Percentiles rank a stretch among this genome's conserved stretches.
Evolutionary conservation across 164 flowering plant genomes (phyloP).

Genomic region (Amborella trichopoda): DNA sequence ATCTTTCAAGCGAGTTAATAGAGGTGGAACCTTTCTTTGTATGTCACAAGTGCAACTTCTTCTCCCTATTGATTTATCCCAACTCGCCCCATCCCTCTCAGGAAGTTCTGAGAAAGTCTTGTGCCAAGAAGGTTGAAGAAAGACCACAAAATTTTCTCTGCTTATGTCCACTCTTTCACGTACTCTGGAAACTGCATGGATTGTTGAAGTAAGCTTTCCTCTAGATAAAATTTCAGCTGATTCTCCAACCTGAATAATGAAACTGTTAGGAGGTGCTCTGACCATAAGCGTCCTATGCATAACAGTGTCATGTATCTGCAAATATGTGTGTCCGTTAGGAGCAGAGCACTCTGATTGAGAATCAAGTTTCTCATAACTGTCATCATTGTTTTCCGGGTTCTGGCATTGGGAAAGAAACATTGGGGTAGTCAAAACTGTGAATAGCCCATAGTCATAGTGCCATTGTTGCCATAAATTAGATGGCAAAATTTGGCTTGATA

Average conservation of each 20-base stretch:
- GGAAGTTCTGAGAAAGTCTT: conserved; percentile 38
- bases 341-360: conserved; percentile 23
- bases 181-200: conserved; percentile 74
- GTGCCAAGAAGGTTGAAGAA: conserved; percentile 87
- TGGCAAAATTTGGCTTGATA: conserved; percentile 9
- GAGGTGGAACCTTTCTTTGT: conserved; percentile 50
- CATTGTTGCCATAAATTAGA: conserved; percentile 83
- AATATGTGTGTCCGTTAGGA: conserved; percentile 42
- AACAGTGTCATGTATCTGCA: conserved; percentile 58
- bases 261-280: conserved; percentile 48
- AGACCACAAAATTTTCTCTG: conserved; percentile 86
- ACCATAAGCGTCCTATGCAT: conserved; percentile 34
- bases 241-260: conserved; percentile 89
- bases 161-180: conserved; percentile 28
- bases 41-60: conserved; percentile 20
- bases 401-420: conserved; percentile 31
- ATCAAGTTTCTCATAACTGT: conserved; percentile 5
- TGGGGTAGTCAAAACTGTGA: conserved; percentile 76
- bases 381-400: conserved; percentile 3
- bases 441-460: conserved; percentile 95
- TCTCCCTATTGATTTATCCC: conserved; percentile 3
- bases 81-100: neutral
- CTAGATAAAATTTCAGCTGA: conserved; percentile 79
- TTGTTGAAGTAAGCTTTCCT: conserved; percentile 79
- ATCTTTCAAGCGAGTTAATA: conserved; percentile 56